Evolutionary conservation across 179 eudicot species (phyloP).

Genomic region (Silene noctiflora): DNA sequence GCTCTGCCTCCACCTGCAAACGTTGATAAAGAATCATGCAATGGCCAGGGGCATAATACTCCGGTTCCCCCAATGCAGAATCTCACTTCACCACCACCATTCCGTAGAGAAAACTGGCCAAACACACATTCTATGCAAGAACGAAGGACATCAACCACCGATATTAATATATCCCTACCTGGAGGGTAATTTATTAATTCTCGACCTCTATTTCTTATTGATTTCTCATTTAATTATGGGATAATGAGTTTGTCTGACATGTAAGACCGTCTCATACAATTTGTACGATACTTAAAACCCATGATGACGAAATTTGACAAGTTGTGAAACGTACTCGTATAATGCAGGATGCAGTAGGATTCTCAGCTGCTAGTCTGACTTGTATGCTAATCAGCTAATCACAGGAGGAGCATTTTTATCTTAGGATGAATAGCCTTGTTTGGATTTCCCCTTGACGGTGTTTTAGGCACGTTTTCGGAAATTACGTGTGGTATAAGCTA

Average conservation of each 20-base stretch:
- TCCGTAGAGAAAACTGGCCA: conserved; percentile 40
- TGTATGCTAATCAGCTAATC: conserved; percentile 37
- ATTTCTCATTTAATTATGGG: too few species aligned
- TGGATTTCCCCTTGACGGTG: conserved; percentile 17
- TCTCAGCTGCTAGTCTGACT: conserved; percentile 28
- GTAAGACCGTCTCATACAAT: too few species aligned
- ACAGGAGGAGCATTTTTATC: conserved; percentile 18
- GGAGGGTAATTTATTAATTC: conserved; percentile 46
- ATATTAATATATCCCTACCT: conserved; percentile 58
- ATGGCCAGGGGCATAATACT: conserved; percentile 39
- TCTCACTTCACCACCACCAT: conserved; percentile 26
- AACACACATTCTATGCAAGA: conserved; percentile 40
- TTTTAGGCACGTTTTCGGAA: conserved; percentile 19
- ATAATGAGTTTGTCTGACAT: too few species aligned
- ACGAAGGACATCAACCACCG: conserved; percentile 40
- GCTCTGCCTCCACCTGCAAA: conserved; percentile 26
- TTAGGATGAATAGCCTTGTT: conserved; percentile 20
- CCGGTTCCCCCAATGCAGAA: conserved; percentile 24
- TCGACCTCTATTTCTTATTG: too few species aligned
- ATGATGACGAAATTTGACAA: not conserved
- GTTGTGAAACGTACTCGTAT: not conserved
- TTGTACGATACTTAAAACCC: too few species aligned
- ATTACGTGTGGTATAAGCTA: conserved; percentile 22
- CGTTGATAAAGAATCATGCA: conserved; percentile 37
- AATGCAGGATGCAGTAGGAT: conserved; percentile 38